phyloP scores from a whole-genome alignment of 2,329 filamentous ascomycete species.

The Penicillium brevicompactum region DNA sequence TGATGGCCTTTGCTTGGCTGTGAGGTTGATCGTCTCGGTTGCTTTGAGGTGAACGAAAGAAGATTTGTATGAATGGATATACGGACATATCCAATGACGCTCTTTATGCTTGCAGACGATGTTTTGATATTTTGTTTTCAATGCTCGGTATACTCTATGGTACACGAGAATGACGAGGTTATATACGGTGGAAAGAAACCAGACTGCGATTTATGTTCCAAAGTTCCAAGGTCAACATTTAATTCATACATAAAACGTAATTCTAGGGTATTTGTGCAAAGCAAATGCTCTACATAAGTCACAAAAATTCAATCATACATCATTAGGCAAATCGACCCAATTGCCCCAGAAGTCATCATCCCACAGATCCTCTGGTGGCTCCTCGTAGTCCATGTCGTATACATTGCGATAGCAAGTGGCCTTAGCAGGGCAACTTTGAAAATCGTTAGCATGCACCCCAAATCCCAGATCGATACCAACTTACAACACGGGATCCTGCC shows the following conservation, averaged over 20 bases:
- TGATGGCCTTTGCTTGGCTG: constrained; percentile 30
- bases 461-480: constrained; percentile 11
- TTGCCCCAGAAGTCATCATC: constrained; percentile 1
- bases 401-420: constrained; percentile 30
- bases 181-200: not conserved
- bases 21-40: constrained; percentile 5
- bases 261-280: not conserved
- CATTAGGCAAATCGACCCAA: constrained; percentile 2
- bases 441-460: constrained; percentile 6
- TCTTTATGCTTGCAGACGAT: constrained; percentile 1
- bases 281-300: not conserved
- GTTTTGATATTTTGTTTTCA: not conserved
- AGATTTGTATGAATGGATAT: not conserved
- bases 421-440: constrained; percentile 29
- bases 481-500: constrained; percentile 43
- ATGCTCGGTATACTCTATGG: not conserved
- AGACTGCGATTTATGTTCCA: too few relatives aligned
- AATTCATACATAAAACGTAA: not conserved
- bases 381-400: constrained; percentile 24
- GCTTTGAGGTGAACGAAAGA: not conserved
- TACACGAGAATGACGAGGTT: not conserved
- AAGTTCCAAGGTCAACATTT: too few relatives aligned
- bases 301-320: constrained; percentile 2
- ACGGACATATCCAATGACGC: constrained; percentile 1
- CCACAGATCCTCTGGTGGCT: not conserved